Evolutionary conservation across 805 yeast genomes (phyloP), one percentile per base, ranked within the genome.

Genomic region (Myxozyma melibiosi): DNA sequence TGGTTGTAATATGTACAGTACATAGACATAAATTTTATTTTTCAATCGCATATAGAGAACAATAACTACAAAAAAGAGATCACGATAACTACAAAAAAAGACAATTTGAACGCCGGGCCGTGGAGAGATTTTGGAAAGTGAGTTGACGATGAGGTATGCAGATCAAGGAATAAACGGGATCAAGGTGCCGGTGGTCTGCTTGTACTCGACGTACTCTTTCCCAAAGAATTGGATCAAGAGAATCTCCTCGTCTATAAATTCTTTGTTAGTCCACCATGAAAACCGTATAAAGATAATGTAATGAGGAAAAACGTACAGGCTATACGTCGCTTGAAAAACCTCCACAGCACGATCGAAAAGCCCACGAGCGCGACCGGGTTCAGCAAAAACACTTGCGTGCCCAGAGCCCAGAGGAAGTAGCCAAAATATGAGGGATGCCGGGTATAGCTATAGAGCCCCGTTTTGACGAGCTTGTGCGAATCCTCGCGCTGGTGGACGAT

Each of bases 341-440:
- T 66, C 80, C 84, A 83, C 20, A 94, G 74, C 2, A 83, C 79
- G n/a, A 71, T 62, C 0, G 77, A 66, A 58, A 90, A 94, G 0
- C 78, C 74, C 0, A 76, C 47, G 1, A 81, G 66, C 0, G 90
- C 77, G 0, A 89, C 44, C 5, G 87, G 83, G 71, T 90, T 94
- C 43, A 82, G 72, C 55, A 92, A 71, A 58, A 85, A 62, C 44
- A 94, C 24, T 69, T 92, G 96, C 1, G 90, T 78, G 0, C 97
- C 97, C 2, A 91, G 63, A 13, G 95, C 92, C 97, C 98, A 94
- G 82, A 90, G 84, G 68, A 84, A 91, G 70, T 87, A 94, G 0
- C 97, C 99, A 39, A 84, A 79, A 71, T 94, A 94, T 46, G 95
- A 85, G 5, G 99, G 99, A 70, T 94, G 99, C 59, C 99, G 78